phyloP scores from a whole-genome alignment of 2,329 filamentous ascomycete genomes.

The Colletotrichum paranaense region DNA sequence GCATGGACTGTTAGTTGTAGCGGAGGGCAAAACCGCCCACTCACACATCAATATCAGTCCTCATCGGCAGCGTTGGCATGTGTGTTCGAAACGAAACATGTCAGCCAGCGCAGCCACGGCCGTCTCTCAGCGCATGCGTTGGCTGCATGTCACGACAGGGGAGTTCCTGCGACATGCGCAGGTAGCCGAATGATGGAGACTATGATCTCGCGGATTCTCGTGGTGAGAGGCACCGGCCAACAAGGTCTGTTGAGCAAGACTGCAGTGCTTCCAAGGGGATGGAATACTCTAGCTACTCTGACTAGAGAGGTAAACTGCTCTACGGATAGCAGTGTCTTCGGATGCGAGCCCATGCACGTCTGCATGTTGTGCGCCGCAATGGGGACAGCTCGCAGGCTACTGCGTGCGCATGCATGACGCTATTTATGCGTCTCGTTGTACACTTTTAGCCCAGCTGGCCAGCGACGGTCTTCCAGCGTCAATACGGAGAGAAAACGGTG shows the following conservation, averaged over 20 bases:
- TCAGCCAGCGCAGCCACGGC: conserved; percentile 11
- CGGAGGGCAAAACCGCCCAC: background rate
- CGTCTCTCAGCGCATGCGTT: conserved; percentile 8
- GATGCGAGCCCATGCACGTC: conserved; percentile 29
- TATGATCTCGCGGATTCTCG: background rate
- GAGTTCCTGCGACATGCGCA: conserved; percentile 1
- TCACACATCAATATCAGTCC: background rate
- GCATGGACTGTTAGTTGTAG: conserved; percentile 16
- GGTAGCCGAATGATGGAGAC: conserved; percentile 13
- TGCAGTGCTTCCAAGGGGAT: background rate
- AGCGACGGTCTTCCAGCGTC: background rate
- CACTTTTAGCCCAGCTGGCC: background rate
- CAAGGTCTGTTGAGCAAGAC: conserved; percentile 1
- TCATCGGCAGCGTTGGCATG: conserved; percentile 6
- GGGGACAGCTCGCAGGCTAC: conserved; percentile 26
- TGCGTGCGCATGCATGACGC: conserved; percentile 31
- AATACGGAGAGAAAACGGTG: conserved; percentile 10
- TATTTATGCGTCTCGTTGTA: conserved; percentile 26
- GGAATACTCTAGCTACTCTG: background rate
- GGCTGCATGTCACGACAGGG: conserved; percentile 25
- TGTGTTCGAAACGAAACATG: conserved; percentile 26
- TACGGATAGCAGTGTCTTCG: conserved; percentile 7
- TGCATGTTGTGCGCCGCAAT: conserved; percentile 27
- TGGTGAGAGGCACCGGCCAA: background rate
- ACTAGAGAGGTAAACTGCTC: conserved; percentile 13